Base-by-base conservation (phyloP, 495 filamentous ascomycete species). In the Xylaria flabelliformis region DNA sequence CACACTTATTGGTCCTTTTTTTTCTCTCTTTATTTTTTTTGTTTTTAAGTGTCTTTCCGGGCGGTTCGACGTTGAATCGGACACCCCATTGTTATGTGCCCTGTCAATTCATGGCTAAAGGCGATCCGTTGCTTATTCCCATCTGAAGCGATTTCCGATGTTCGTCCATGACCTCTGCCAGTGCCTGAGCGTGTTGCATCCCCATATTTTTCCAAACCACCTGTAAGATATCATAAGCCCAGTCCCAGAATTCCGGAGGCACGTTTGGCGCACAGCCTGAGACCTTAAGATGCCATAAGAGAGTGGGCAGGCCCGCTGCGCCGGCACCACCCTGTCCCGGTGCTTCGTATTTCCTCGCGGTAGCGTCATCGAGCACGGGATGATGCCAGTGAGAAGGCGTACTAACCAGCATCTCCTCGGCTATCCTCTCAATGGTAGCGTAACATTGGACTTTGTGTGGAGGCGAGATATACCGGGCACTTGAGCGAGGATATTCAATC, bases 311-410 rank as follows among this genome's bases (percentile, higher is more conserved):
- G 0, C 83, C 83, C 2, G 81, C 81, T 0, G 83, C 77, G 12
- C 84, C 84, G 26, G 82, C 81, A 50, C 81, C 80, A 4, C 83
- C 82, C 19, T 73, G 41, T 15, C 76, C 82, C 0, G 77, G 81
- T 21, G 75, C 74, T 67, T 83, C 80, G 36, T 85, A 79, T 39
- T 56, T 62, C 21, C 68, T 76, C 0, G 77, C 77, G 19, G 77
- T 74, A 10, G 56, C 56, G 1, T 73, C 73, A 21, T 72, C 71
- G 2, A 86, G 73, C 2, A 69, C 56, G 2, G 84, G 84, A 36
- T 86, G 84, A 6, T 83, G 80, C 78, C 84, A 86, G 41, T 86
- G 84, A 3, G 82, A 81, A 21, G 84, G 82, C 6, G 79, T 74
- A 17, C 83, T 85, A 39, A 82, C 70, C 4, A 86, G 77, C 9